Evolutionary conservation across 352 stramenopile genomes (phyloP), one percentile per base, ranked within the genome.

Genomic region (Phytopythium sindhum): DNA sequence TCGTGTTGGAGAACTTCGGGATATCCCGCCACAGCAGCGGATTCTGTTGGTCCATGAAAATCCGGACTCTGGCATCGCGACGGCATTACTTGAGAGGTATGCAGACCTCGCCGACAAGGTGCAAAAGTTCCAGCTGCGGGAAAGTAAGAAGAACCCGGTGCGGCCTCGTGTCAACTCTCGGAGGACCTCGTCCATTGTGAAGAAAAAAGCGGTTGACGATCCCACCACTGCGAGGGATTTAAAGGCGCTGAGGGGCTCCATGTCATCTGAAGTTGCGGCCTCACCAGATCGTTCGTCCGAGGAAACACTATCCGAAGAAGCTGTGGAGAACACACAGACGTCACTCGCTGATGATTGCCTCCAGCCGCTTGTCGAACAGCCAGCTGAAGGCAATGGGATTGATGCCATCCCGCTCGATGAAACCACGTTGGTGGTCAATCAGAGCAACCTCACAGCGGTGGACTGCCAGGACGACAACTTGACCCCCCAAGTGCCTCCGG

Each of bases 1-100:
- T n/a, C 72, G 69, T 44, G 51, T 83, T 12, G 65, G 78, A 9
- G 81, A 89, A 51, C 67, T 91, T 2, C 61, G 78, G 6, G 60
- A 80, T 12, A 72, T 89, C 21, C 77, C 76, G 2, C 78, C 73
- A 1, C 57, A 45, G 12, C 75, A 78, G 11, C 80, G 76, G 51
- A 50, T 71, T 15, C 24, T 80, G 11, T 48, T 93, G 23, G 45
- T 90, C 19, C 70, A 69, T 37, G 79, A 91, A 24, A 81, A 91
- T 26, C 73, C 68, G 0, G 60, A 75, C 26, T 75, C 78, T 17
- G 62, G 57, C 19, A 72, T 93, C 61, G 66, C 77, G 23, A 56
- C 65, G 11, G 76, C 73, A 14, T 78, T 92, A 29, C 57, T 74
- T 26, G 29, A 76, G 15, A 86, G 79, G 48, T 60, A 72, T 41